Evolutionary conservation across 1,284 basidiomycete species (phyloP).

Genomic region (Ganoderma resinaceum): DNA sequence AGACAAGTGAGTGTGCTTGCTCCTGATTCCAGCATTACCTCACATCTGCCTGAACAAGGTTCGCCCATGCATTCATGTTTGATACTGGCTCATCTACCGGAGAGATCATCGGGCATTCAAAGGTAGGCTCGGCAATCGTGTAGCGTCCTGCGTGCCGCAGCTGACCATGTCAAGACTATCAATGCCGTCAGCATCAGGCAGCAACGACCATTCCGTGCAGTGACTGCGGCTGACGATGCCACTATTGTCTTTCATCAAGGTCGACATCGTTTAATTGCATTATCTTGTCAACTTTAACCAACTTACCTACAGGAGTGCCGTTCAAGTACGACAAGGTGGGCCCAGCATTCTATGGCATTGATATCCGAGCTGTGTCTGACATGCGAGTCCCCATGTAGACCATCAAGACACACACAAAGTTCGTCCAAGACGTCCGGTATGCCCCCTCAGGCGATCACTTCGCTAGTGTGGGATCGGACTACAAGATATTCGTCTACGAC

Average conservation of each 20-base stretch:
- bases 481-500: constrained; percentile 91
- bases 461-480: constrained; percentile 92
- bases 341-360: not conserved
- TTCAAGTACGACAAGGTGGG: constrained; percentile 89
- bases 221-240: constrained; percentile 86
- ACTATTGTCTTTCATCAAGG: constrained; percentile 86
- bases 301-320: constrained; percentile 67
- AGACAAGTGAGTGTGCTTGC: constrained; percentile 68
- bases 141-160: not conserved
- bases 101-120: constrained; percentile 94
- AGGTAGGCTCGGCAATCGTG: constrained; percentile 57
- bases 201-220: constrained; percentile 92
- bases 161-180: constrained; percentile 61
- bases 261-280: constrained; percentile 28
- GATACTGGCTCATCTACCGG: constrained; percentile 90
- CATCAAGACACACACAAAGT: constrained; percentile 92
- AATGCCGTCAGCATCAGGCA: constrained; percentile 93
- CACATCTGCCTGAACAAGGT: constrained; percentile 52
- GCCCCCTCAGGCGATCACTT: constrained; percentile 85
- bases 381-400: constrained; percentile 49
- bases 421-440: constrained; percentile 93
- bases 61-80: constrained; percentile 88
- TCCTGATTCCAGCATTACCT: no score
- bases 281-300: not conserved
- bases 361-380: not conserved